These are phyloP conservation scores for Vanrija sp. DNA, from an alignment of 1,284 basidiomycete genomes.

Conservation along the genomic window DNA sequence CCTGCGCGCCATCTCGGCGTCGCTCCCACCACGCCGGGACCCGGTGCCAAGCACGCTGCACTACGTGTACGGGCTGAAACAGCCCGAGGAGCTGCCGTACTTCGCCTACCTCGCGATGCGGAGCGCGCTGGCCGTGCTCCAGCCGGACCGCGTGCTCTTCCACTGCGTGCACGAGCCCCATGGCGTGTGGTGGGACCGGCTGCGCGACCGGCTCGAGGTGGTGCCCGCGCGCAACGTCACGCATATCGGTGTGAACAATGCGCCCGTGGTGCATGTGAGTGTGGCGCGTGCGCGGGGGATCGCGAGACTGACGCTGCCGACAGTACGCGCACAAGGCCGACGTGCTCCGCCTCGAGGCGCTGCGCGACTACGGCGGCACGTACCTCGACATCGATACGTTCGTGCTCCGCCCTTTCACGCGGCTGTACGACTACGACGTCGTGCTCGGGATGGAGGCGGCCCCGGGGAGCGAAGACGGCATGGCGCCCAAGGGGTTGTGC, in stretches of 20 bases:
- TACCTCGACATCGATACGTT: slow-evolving; percentile 50
- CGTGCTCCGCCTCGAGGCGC: slow-evolving; percentile 46
- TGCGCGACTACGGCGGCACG: slow-evolving; percentile 48
- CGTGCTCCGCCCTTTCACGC: slow-evolving; percentile 25
- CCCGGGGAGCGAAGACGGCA: slow-evolving; percentile 17
- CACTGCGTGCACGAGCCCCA: slow-evolving; percentile 32
- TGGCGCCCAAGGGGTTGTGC: slow-evolving; percentile 47
- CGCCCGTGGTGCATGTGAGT: too few relatives aligned
- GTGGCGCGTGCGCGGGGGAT: too few relatives aligned
- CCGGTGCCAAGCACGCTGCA: slow-evolving; percentile 41
- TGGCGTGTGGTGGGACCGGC: slow-evolving; percentile 42
- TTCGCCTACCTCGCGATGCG: slow-evolving; percentile 47
- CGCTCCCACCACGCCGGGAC: neutral
- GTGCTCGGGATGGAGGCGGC: slow-evolving; percentile 49
- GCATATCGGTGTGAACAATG: slow-evolving; percentile 22
- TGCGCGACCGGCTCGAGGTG: slow-evolving; percentile 27
- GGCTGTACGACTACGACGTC: slow-evolving; percentile 34
- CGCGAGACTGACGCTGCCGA: neutral
- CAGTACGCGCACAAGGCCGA: slow-evolving; percentile 51
- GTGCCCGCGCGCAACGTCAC: slow-evolving; percentile 27
- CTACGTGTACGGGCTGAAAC: slow-evolving; percentile 37
- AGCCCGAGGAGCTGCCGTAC: slow-evolving; percentile 32
- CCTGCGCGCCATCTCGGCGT: neutral
- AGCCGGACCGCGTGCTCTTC: slow-evolving; percentile 41
- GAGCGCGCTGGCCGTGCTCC: slow-evolving; percentile 37